A percentile compares a stretch with the other conserved stretches of the same genome.
phyloP scores from a whole-genome alignment of 2,329 filamentous ascomycete species.

The Diaporthe eres region DNA sequence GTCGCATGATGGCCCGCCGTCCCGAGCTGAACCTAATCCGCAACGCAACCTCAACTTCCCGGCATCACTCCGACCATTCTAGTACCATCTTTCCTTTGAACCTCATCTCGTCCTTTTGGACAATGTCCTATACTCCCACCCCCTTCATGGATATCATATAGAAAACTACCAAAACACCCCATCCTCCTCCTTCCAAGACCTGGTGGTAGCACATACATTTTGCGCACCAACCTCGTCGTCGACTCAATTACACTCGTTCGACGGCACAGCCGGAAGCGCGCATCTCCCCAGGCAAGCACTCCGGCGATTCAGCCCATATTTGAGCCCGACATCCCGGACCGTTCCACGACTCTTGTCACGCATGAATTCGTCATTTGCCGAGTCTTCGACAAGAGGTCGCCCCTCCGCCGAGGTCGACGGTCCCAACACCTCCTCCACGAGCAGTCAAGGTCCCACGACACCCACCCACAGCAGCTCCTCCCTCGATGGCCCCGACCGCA shows the following conservation, averaged over 20 bases:
- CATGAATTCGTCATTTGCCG: constrained; percentile 59
- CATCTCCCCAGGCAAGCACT: background rate
- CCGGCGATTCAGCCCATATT: background rate
- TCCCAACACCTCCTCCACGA: constrained; percentile 38
- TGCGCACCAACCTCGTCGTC: background rate
- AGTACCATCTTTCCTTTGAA: background rate
- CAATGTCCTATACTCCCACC: background rate
- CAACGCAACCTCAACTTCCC: background rate
- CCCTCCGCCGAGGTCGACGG: constrained; percentile 47
- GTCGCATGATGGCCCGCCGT: constrained; percentile 45
- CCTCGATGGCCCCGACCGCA: constrained; percentile 42
- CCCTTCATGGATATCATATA: constrained; percentile 30
- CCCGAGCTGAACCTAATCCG: constrained; percentile 25
- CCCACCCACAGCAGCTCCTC: constrained; percentile 44
- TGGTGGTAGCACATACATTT: background rate
- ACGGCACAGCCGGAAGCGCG: constrained; percentile 12
- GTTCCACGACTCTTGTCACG: constrained; percentile 38
- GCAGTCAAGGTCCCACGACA: constrained; percentile 38
- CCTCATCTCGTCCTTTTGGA: constrained; percentile 1
- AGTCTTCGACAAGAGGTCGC: constrained; percentile 47
- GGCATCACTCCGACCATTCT: background rate
- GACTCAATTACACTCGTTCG: background rate
- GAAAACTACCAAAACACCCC: background rate
- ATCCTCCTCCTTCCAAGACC: background rate
- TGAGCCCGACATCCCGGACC: constrained; percentile 9